Evolutionary conservation across 768 basidiomycete species (phyloP).

Genomic region (Pulveroboletus sp.): DNA sequence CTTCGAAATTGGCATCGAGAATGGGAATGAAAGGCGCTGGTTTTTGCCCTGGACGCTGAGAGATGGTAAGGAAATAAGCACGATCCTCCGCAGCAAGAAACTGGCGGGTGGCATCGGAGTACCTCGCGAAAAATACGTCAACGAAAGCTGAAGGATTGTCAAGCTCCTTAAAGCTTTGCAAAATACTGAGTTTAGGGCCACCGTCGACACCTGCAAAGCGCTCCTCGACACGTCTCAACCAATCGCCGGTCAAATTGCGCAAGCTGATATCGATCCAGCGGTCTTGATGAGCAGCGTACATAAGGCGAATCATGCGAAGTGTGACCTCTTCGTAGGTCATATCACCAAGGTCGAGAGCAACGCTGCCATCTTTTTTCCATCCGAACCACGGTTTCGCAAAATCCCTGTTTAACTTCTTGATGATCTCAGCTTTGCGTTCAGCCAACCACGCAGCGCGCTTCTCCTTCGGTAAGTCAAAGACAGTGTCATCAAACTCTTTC

Average conservation of each 20-base stretch:
- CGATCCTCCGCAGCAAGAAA: conserved; percentile 90
- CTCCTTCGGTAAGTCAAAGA: conserved; percentile 94
- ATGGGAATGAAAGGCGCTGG: conserved; percentile 98
- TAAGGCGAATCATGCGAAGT: conserved; percentile 85
- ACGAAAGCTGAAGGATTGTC: conserved; percentile 80
- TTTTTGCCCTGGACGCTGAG: conserved; percentile 95
- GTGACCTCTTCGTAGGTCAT: conserved; percentile 99
- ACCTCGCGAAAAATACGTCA: conserved; percentile 76
- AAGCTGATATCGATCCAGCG: conserved; percentile 93
- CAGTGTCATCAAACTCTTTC: conserved; percentile 97
- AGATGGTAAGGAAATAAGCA: conserved; percentile 92
- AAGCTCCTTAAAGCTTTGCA: conserved; percentile 79
- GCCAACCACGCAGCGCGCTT: conserved; percentile 87
- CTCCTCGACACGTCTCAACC: conserved; percentile 93
- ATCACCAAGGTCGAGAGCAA: conserved; percentile 82
- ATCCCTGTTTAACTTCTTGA: conserved; percentile 88
- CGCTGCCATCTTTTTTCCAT: conserved; percentile 85
- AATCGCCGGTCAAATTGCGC: conserved; percentile 93
- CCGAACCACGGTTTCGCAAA: conserved; percentile 98
- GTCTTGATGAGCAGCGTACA: conserved; percentile 88
- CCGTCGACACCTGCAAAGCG: conserved; percentile 89
- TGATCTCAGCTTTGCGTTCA: conserved; percentile 84
- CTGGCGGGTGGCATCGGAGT: conserved; percentile 77
- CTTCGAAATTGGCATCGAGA: conserved; percentile 87
- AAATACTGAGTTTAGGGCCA: conserved; percentile 72